A percentile compares a stretch with the other conserved stretches of the same genome.
phyloP scores from a whole-genome alignment of 1,284 basidiomycete species.

The Trametes sp. region DNA sequence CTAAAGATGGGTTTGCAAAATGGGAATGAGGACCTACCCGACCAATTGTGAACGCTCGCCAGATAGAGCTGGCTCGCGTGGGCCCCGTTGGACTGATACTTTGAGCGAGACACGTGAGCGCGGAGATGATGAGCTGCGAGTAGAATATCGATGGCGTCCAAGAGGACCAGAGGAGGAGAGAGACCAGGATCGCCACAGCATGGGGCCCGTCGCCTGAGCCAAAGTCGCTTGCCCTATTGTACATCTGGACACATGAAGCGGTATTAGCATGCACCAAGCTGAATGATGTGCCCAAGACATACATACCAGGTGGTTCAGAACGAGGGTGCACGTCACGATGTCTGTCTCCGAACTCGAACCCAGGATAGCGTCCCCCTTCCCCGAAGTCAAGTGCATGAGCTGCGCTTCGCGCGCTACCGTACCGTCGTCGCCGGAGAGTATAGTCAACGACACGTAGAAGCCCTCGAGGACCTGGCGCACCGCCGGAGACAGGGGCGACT shows the following conservation, averaged over 20 bases:
- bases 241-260: conserved; percentile 53
- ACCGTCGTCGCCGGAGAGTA: conserved; percentile 71
- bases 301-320: conserved; percentile 66
- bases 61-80: conserved; percentile 53
- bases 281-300: not conserved
- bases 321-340: conserved; percentile 64
- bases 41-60: conserved; percentile 76
- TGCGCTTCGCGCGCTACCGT: conserved; percentile 71
- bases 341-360: conserved; percentile 68
- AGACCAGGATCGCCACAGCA: conserved; percentile 63
- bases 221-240: conserved; percentile 62
- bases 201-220: conserved; percentile 66
- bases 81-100: conserved; percentile 44
- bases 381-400: conserved; percentile 66
- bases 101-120: conserved; percentile 67
- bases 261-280: not conserved
- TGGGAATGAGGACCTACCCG: conserved; percentile 54
- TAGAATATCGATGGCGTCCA: conserved; percentile 75
- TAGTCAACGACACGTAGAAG: conserved; percentile 63
- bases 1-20: no score
- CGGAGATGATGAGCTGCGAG: conserved; percentile 68
- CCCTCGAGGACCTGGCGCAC: conserved; percentile 65
- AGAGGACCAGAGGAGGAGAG: conserved; percentile 66
- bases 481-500: conserved; percentile 54
- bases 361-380: conserved; percentile 59